Conservation (phyloP, 179 eudicot genomes). For the Vitellaria paradoxa region DNA sequence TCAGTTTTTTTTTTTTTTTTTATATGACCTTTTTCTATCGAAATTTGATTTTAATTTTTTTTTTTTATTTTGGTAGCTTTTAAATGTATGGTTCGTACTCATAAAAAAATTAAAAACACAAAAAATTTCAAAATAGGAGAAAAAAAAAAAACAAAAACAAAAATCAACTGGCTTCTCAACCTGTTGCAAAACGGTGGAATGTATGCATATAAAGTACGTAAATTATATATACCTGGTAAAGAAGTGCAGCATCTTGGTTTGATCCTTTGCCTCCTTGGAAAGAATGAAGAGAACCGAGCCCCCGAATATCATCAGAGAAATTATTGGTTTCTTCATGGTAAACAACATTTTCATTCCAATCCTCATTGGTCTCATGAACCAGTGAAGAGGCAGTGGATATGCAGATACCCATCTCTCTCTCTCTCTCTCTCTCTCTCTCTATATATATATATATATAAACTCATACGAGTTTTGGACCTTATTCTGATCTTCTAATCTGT, state of each 20-base stretch:
- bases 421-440: too few relatives aligned
- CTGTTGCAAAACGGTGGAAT: too few relatives aligned
- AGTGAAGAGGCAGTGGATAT: constrained; percentile 47
- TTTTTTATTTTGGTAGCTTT: too few relatives aligned
- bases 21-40: too few relatives aligned
- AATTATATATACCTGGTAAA: constrained; percentile 47
- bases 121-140: too few relatives aligned
- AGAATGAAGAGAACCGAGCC: constrained; percentile 50
- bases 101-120: too few relatives aligned
- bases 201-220: background rate
- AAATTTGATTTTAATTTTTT: too few relatives aligned
- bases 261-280: constrained; percentile 61
- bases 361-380: constrained; percentile 35
- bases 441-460: background rate
- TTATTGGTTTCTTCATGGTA: constrained; percentile 15
- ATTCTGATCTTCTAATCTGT: background rate
- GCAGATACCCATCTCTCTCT: constrained; percentile 71
- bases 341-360: constrained; percentile 55
- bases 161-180: background rate
- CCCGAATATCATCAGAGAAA: constrained; percentile 16
- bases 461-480: constrained; percentile 24
- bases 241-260: constrained; percentile 82
- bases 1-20: too few relatives aligned
- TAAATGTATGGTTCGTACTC: too few relatives aligned
- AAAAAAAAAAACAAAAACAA: background rate